Conservation (phyloP, 2,329 filamentous ascomycete species). For the Pyrenophora graminea region DNA sequence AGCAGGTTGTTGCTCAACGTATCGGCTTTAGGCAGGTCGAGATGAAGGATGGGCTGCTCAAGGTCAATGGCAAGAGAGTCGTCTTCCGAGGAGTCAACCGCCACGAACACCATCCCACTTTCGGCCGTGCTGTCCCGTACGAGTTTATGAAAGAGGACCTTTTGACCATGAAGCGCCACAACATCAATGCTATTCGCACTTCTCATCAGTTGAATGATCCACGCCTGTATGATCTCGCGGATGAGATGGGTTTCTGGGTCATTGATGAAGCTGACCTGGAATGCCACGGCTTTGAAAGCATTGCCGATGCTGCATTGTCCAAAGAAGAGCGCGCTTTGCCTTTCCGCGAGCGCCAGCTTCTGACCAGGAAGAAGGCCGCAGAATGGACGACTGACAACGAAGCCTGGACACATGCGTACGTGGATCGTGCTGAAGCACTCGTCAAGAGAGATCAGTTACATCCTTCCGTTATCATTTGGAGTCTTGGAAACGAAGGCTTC, state of each 20-base stretch:
- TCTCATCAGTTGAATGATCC: slow-evolving; percentile 71
- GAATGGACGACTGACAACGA: slow-evolving; percentile 66
- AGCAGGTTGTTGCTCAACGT: slow-evolving; percentile 55
- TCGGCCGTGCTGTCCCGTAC: slow-evolving; percentile 65
- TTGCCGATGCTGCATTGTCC: slow-evolving; percentile 36
- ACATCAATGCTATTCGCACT: slow-evolving; percentile 71
- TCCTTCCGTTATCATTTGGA: slow-evolving; percentile 73
- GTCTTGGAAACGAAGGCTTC: slow-evolving; percentile 73
- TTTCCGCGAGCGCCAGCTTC: slow-evolving; percentile 63
- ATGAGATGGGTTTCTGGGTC: slow-evolving; percentile 70
- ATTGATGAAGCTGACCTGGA: slow-evolving; percentile 61
- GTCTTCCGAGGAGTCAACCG: slow-evolving; percentile 68
- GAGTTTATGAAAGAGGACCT: slow-evolving; percentile 67
- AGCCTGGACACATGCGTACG: slow-evolving; percentile 65
- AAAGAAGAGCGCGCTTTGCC: slow-evolving; percentile 50
- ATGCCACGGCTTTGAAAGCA: slow-evolving; percentile 51
- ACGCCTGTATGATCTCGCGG: slow-evolving; percentile 62
- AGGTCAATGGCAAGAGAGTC: slow-evolving; percentile 66
- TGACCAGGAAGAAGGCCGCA: slow-evolving; percentile 60
- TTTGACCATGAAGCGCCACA: slow-evolving; percentile 70
- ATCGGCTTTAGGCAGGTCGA: slow-evolving; percentile 69
- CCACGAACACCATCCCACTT: slow-evolving; percentile 70
- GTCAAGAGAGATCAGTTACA: slow-evolving; percentile 73
- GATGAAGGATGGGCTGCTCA: slow-evolving; percentile 62
- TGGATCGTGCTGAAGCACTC: slow-evolving; percentile 68